phyloP scores from a whole-genome alignment of 257 asterid genomes.

The Solanum arcanum region DNA sequence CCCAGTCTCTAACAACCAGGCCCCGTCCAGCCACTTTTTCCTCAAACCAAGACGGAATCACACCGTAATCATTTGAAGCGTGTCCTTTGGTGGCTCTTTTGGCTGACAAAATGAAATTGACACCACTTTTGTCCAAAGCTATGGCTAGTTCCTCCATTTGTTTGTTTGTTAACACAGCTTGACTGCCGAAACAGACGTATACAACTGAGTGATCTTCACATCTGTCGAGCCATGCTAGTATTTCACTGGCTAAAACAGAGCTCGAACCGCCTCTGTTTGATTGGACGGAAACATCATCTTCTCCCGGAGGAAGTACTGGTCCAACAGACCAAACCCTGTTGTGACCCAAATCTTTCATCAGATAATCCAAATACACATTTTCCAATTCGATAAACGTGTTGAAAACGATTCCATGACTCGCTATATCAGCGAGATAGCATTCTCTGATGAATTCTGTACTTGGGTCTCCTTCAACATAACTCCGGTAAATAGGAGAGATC shows the following conservation, averaged over 20 bases:
- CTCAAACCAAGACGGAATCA: constrained; percentile 54
- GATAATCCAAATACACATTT: constrained; percentile 22
- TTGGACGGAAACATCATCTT: neutral
- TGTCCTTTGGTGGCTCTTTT: constrained; percentile 56
- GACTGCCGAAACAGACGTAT: constrained; percentile 75
- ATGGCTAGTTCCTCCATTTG: constrained; percentile 41
- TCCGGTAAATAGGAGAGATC: constrained; percentile 42
- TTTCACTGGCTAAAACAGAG: constrained; percentile 5
- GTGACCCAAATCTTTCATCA: constrained; percentile 29
- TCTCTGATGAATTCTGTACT: constrained; percentile 27
- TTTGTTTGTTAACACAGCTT: constrained; percentile 42
- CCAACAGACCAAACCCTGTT: constrained; percentile 57
- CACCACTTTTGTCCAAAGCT: constrained; percentile 52
- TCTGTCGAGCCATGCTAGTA: constrained; percentile 45
- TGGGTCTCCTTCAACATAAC: constrained; percentile 27
- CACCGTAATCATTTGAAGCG: constrained; percentile 18
- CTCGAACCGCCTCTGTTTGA: constrained; percentile 36
- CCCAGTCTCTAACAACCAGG: constrained; percentile 59
- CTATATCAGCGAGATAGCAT: constrained; percentile 11
- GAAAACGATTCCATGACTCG: constrained; percentile 38
- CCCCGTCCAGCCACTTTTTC: constrained; percentile 52
- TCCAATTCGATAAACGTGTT: constrained; percentile 49
- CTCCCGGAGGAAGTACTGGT: constrained; percentile 38
- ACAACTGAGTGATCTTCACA: constrained; percentile 36
- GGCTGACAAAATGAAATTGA: constrained; percentile 29